phyloP scores from a whole-genome alignment of 768 basidiomycete genomes.

The Mycena amicta region DNA sequence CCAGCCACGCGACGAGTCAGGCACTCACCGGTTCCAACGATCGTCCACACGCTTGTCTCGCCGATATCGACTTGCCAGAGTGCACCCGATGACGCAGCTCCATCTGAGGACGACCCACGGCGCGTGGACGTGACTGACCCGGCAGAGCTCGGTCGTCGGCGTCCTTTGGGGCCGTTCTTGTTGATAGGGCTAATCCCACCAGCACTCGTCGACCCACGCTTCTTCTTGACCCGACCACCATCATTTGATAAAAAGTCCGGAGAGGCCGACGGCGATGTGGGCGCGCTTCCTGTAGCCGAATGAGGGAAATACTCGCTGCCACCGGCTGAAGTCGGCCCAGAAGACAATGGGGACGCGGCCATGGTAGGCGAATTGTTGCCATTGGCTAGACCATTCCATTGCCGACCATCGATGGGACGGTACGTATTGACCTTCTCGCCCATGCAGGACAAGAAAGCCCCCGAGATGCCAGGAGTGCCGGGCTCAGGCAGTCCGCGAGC shows the following conservation, averaged over 20 bases:
- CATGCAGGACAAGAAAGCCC: slow-evolving; percentile 88
- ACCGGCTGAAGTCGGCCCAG: slow-evolving; percentile 57
- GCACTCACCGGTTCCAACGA: slow-evolving; percentile 81
- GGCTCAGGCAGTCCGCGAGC: slow-evolving; percentile 70
- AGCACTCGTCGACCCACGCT: slow-evolving; percentile 76
- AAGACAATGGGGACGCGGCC: slow-evolving; percentile 71
- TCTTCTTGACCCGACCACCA: slow-evolving; percentile 84
- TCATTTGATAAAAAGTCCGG: slow-evolving; percentile 78
- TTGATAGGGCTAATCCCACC: slow-evolving; percentile 56
- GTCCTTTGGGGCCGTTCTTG: slow-evolving; percentile 55
- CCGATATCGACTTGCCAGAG: slow-evolving; percentile 91
- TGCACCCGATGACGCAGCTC: slow-evolving; percentile 73
- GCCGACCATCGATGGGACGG: slow-evolving; percentile 78
- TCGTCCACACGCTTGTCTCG: slow-evolving; percentile 93
- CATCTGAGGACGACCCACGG: slow-evolving; percentile 67
- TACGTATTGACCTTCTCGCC: slow-evolving; percentile 93
- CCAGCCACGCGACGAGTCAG: slow-evolving; percentile 19
- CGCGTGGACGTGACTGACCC: slow-evolving; percentile 69
- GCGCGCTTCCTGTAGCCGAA: slow-evolving; percentile 51
- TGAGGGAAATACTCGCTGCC: slow-evolving; percentile 70
- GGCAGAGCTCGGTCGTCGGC: slow-evolving; percentile 78
- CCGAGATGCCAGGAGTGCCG: slow-evolving; percentile 76
- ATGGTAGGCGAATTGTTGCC: slow-evolving; percentile 59
- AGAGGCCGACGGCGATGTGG: slow-evolving; percentile 64
- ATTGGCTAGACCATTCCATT: slow-evolving; percentile 61